Conservation (phyloP, 306 rosid genomes). For the Vigna nakashimae region DNA sequence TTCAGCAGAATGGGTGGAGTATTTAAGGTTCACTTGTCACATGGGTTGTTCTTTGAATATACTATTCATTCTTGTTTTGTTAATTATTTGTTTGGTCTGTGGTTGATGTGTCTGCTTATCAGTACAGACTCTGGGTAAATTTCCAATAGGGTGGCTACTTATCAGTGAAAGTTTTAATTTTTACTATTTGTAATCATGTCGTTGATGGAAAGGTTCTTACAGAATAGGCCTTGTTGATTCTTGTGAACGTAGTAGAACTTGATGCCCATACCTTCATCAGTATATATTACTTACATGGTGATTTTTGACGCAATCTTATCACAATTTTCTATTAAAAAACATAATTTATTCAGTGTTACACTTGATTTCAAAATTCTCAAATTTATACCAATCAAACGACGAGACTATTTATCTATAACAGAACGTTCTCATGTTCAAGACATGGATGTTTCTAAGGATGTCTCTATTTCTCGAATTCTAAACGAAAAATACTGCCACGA, state of each 20-base stretch:
- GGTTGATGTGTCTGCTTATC: slow-evolving; percentile 5
- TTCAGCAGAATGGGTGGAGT: slow-evolving; percentile 26
- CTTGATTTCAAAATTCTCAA: neutral
- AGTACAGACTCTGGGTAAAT: neutral
- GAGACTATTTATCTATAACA: neutral
- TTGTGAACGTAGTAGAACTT: neutral
- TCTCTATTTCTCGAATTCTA: neutral
- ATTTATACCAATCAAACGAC: neutral
- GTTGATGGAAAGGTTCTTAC: neutral
- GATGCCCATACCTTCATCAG: neutral
- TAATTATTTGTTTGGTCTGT: neutral
- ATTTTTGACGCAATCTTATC: neutral
- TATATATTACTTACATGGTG: neutral
- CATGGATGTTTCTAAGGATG: neutral
- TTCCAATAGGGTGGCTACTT: neutral
- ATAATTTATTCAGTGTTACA: neutral
- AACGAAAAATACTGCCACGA: neutral
- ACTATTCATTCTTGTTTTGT: neutral
- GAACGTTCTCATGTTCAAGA: neutral
- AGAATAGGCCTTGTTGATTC: neutral
- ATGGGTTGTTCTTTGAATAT: slow-evolving; percentile 1
- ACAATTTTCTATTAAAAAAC: too few species aligned
- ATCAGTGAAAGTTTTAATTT: neutral
- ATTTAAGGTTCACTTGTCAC: slow-evolving; percentile 7
- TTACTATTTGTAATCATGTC: neutral